Conservation (phyloP, 768 basidiomycete genomes). For the Tylopilus subfusipes region DNA sequence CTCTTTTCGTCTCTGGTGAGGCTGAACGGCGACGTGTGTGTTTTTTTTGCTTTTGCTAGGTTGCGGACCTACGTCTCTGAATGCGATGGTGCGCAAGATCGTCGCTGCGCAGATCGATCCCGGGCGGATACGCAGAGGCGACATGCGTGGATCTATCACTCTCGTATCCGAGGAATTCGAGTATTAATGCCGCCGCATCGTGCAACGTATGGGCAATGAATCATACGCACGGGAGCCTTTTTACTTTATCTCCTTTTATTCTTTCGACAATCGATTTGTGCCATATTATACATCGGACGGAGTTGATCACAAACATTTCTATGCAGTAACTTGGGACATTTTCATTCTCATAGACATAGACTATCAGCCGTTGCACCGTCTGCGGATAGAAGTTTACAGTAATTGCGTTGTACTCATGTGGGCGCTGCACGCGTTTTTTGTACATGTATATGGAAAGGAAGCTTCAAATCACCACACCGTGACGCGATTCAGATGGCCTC, state of each 20-base stretch:
- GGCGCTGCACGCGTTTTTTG: too few species aligned
- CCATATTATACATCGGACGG: neutral
- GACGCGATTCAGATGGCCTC: too few species aligned
- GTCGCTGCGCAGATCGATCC: conserved; percentile 61
- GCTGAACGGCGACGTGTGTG: neutral
- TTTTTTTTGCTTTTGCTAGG: conserved; percentile 39
- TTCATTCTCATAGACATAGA: neutral
- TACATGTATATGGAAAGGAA: too few species aligned
- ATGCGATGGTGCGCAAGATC: conserved; percentile 63
- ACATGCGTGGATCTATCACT: conserved; percentile 55
- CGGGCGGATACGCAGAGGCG: conserved; percentile 47
- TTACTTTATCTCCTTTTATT: neutral
- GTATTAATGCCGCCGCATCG: conserved; percentile 36
- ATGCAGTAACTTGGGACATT: neutral
- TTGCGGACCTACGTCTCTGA: conserved; percentile 70
- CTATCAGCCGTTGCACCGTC: neutral
- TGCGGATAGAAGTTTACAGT: neutral
- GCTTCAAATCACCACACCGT: too few species aligned
- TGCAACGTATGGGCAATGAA: neutral
- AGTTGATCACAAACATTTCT: neutral
- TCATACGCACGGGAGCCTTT: neutral
- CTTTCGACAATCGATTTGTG: conserved; percentile 8
- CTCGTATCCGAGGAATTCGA: conserved; percentile 69
- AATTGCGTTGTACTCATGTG: neutral
- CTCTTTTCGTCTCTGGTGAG: too few species aligned